Base-by-base conservation (phyloP, 2,329 filamentous ascomycete species). In the Aspergillus ochraceus region DNA sequence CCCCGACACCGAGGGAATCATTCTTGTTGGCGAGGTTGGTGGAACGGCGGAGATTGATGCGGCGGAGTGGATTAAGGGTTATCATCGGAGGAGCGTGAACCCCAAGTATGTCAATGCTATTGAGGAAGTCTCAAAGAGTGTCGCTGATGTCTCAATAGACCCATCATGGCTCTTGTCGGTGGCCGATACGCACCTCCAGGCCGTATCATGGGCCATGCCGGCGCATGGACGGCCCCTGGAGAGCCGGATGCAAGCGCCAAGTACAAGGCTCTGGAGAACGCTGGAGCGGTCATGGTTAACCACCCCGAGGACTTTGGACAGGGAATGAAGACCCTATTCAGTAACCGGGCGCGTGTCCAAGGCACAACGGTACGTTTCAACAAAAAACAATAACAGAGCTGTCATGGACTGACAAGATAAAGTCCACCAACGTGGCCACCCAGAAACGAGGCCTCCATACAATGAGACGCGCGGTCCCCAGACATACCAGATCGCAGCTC, bases 191-290 rank as follows among this genome's bases (percentile, higher is more conserved):
- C 88, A n/a, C 82, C 83, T 6, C 77, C 80, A 17, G 87, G 87
- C 14, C 83, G 84, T 22, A 83, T 91, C 49, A 92, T 93, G 89
- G 90, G 90, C 10, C 90, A 94, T 72, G 89, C 90, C 10, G 90
- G 90, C 49, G 90, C 90, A 14, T 91, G 90, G 80, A 80, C 82
- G 55, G 82, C 86, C 1, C 82, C 86, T 6, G 88, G 88, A 20
- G 89, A 93, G 70, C 84, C 86, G 3, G 81, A 81, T 60, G 85
- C 87, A 0, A 76, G 80, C 45, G 80, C 82, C n/a, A 94, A 94
- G 74, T 85, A 89, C 60, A 82, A 81, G 47, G 83, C 86, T 1
- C 80, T 94, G n/a, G 78, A 87, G 70, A 78, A 82, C 57, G 89
- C 84, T 12, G 89, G 89, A 2, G 89, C 85, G 0, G 84, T 83